Evolutionary conservation across 2,329 filamentous ascomycete genomes (phyloP), one percentile per base, ranked within the genome.

Genomic region (Penicillium sp.): DNA sequence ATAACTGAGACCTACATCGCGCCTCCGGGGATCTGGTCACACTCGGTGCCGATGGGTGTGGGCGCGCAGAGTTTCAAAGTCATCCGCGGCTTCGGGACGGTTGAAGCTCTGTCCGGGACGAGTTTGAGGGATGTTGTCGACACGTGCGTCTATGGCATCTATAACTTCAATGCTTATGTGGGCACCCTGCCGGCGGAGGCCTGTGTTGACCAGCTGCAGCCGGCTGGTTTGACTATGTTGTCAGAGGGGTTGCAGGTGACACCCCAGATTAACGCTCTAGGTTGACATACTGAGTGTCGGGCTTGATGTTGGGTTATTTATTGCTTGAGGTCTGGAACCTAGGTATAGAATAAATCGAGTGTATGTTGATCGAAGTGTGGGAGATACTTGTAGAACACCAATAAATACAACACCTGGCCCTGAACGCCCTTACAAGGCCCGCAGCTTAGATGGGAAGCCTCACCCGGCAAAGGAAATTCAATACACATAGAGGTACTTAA

Each of bases 151-250:
- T 83, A 66, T 42, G 69, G 81, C 4, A 72, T 83, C 47, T 83
- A 83, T 72, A 84, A 84, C 69, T 84, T 79, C 72, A 84, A 84
- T 56, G 76, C 80, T 14, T 84, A 81, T 58, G 80, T 82, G 0
- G 81, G 81, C 14, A 79, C 74, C 1, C 69, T 83, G 3, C 80
- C 81, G 24, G 62, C 67, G 14, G 64, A 65, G 48, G 32, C 57
- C 20, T 58, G 57, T 4, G 59, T 73, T 31, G 76, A 79, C 53
- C 62, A 68, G 47, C 72, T 79, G 1, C 67, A 69, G 46, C 63
- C 72, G 2, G 70, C 64, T 38, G 77, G 73, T 14, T 51, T 68
- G 34, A 55, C 63, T 4, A 58, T 61, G 56, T 55, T 74, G 55
- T 46, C 61, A 4, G 56, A 69, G 40, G 71, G 72, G 5, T 55